A percentile compares a stretch with the other conserved stretches of the same genome.
phyloP scores from a whole-genome alignment of 495 filamentous ascomycete genomes.

The Podospora australis region DNA sequence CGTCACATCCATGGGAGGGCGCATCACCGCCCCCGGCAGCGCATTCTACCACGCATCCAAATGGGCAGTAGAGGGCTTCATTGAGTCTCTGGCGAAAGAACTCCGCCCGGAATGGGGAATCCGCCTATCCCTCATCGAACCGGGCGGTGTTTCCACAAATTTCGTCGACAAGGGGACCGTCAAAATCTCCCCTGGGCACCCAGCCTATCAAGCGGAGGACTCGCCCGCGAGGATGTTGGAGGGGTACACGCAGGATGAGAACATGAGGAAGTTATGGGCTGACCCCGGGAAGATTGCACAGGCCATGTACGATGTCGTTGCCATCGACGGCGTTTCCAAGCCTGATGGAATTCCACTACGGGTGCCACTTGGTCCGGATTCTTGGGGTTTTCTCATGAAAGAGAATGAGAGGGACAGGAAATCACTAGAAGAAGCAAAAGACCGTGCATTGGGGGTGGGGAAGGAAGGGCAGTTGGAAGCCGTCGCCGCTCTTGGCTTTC shows the following conservation, averaged over 20 bases:
- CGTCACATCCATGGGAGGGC: constrained; percentile 47
- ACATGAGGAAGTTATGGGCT: constrained; percentile 27
- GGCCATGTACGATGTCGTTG: constrained; percentile 33
- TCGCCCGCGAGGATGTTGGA: constrained; percentile 33
- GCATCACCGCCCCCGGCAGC: constrained; percentile 37
- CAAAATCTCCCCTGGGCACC: no score
- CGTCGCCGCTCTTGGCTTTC: neutral
- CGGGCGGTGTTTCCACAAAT: constrained; percentile 44
- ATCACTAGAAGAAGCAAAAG: constrained; percentile 31
- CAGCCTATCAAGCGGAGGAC: constrained; percentile 33
- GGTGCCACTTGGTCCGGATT: constrained; percentile 37
- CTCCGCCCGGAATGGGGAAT: constrained; percentile 43
- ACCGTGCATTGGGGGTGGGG: constrained; percentile 29
- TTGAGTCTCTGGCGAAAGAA: constrained; percentile 46
- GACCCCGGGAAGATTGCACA: constrained; percentile 31
- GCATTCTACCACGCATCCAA: constrained; percentile 52
- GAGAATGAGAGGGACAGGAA: constrained; percentile 28
- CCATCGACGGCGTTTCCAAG: constrained; percentile 19
- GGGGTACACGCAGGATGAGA: constrained; percentile 26
- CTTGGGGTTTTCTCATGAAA: constrained; percentile 32
- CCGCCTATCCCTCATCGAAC: constrained; percentile 34
- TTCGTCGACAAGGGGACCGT: constrained; percentile 28
- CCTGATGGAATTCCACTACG: constrained; percentile 38
- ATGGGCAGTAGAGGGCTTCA: constrained; percentile 51
- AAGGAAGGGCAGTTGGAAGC: constrained; percentile 14